These are phyloP conservation scores for Parafenestella ontariensis DNA, from an alignment of 2,329 filamentous ascomycete species.

Conservation along the genomic window DNA sequence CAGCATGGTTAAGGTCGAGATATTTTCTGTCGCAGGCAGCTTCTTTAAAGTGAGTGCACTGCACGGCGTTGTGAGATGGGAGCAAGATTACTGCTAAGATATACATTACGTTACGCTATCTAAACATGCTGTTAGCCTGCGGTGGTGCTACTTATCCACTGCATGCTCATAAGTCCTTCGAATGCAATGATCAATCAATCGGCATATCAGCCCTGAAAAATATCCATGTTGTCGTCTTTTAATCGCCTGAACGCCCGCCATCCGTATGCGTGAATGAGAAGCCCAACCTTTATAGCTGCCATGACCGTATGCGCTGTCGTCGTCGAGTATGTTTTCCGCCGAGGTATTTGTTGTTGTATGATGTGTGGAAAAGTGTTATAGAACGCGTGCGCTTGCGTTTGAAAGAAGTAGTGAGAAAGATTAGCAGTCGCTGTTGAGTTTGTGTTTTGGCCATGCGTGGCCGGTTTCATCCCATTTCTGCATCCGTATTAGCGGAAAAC, in stretches of 20 bases:
- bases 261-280: not conserved
- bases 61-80: too few species aligned
- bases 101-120: constrained; percentile 2
- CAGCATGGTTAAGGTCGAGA: too few species aligned
- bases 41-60: too few species aligned
- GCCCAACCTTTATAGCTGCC: not conserved
- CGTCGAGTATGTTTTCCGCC: not conserved
- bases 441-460: constrained; percentile 53
- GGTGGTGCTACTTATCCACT: not conserved
- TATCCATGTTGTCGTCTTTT: too few species aligned
- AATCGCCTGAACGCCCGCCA: too few species aligned
- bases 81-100: not conserved
- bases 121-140: not conserved
- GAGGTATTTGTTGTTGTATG: not conserved
- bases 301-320: not conserved
- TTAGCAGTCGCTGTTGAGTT: constrained; percentile 52
- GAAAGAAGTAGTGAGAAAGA: not conserved
- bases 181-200: not conserved
- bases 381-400: not conserved
- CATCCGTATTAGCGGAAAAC: constrained; percentile 4
- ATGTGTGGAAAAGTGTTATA: not conserved
- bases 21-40: too few species aligned
- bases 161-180: not conserved
- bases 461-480: constrained; percentile 45
- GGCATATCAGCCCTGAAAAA: too few species aligned